Percentiles rank a stretch among this genome's conserved stretches.
Evolutionary conservation across 768 basidiomycete species (phyloP).

Genomic region (Xerocomellus intermedius): DNA sequence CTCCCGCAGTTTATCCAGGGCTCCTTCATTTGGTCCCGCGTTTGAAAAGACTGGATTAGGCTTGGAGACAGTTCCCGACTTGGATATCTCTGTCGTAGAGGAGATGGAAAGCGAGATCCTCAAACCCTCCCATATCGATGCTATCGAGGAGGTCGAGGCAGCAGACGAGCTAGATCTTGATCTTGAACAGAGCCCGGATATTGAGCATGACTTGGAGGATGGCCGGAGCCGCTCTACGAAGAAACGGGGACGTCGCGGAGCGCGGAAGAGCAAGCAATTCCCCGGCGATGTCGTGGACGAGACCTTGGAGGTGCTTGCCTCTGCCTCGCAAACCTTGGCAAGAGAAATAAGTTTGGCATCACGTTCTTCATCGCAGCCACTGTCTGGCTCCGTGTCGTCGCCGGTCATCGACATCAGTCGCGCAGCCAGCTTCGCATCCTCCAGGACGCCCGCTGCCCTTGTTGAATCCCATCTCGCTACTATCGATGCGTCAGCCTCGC

Average conservation of each 20-base stretch:
- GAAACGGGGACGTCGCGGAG: constrained; percentile 82
- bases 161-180: constrained; percentile 33
- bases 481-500: constrained; percentile 20
- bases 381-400: constrained; percentile 13
- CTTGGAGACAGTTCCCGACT: constrained; percentile 48
- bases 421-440: constrained; percentile 22
- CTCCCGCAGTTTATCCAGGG: constrained; percentile 59
- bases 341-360: constrained; percentile 78
- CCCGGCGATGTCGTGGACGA: constrained; percentile 40
- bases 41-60: constrained; percentile 45
- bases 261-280: constrained; percentile 66
- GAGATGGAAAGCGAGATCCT: constrained; percentile 39
- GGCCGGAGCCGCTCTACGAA: constrained; percentile 57
- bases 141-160: constrained; percentile 38
- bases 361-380: constrained; percentile 41
- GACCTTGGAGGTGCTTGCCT: constrained; percentile 68
- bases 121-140: constrained; percentile 26
- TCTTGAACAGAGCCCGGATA: constrained; percentile 12
- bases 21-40: constrained; percentile 57
- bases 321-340: constrained; percentile 78
- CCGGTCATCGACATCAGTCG: constrained; percentile 25
- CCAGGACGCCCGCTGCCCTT: constrained; percentile 43
- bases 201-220: constrained; percentile 34
- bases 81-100: constrained; percentile 40
- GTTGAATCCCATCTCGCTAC: constrained; percentile 13